Evolutionary conservation across 2,329 filamentous ascomycete genomes (phyloP), one percentile per base, ranked within the genome.

Genomic region (Aspergillus terreus): DNA sequence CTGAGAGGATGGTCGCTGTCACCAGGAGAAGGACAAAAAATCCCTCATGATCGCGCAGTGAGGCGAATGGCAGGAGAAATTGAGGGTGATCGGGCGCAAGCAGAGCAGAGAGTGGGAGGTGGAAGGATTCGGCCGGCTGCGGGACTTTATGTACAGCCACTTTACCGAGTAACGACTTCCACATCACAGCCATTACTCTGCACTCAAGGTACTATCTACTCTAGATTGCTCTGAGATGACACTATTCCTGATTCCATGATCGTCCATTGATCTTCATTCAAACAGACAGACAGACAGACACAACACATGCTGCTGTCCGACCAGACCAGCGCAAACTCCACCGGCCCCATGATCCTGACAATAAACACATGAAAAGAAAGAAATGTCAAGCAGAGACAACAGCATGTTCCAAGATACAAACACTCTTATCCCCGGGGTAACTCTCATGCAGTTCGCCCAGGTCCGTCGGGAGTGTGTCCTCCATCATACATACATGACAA

Each of bases 401-500:
- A 38, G 14, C 27, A 30, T 30, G 27, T 30, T 30, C 27, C 27
- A 30, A 38, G 14, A 38, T 38, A 38, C 14, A 38, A 38, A 17
- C 14, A 14, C 35, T 10, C 15, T 15, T 11, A 38, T 38, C 35
- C 35, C 35, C 12, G 35, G 6, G 14, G 14, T n/a, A 38, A 38
- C 35, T 6, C 6, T 5, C 7, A 38, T 38, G 35, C 15, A 14
- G 35, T 38, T 38, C 35, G 35, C 15, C 14, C 35, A 42, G 15
- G 15, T 12, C 40, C 40, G 17, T 42, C 27, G 6, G 27, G 27
- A 30, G 7, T 30, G 27, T 30, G 6, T 30, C 27, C 27, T 30
- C 27, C 27, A 30, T 25, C 40, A 25, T 43, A 21, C n/a, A 46
- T 48, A 32, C 23, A 44, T 53, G 45, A 45, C 42, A 44, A 44